These are phyloP conservation scores for Verticillium klebahnii DNA, from an alignment of 2,329 filamentous ascomycete genomes.

Conservation along the genomic window DNA sequence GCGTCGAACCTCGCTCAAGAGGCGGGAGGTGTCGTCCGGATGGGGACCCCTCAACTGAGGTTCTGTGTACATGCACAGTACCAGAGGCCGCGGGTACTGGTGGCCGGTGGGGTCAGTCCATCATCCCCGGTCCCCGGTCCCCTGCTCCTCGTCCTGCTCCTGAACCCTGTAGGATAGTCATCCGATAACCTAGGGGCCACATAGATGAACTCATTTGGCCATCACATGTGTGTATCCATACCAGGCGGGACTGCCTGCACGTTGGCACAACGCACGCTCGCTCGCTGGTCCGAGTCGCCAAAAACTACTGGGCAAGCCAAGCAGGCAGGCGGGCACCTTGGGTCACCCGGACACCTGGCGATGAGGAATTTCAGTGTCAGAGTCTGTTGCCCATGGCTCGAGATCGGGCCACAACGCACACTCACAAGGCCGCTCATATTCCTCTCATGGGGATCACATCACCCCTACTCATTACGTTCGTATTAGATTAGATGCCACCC, in stretches of 20 bases:
- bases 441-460: background rate
- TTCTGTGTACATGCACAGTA: too few relatives aligned
- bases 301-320: too few relatives aligned
- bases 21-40: background rate
- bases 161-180: background rate
- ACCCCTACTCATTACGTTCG: background rate
- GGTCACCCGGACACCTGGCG: too few relatives aligned
- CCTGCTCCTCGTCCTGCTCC: background rate
- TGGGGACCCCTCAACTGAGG: background rate
- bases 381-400: too few relatives aligned
- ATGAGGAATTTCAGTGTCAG: too few relatives aligned
- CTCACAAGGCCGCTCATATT: background rate
- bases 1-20: background rate
- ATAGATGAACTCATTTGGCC: background rate
- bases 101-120: background rate
- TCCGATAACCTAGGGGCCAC: background rate
- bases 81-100: background rate
- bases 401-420: background rate
- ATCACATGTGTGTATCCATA: background rate
- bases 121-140: background rate
- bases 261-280: background rate
- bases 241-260: background rate
- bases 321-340: too few relatives aligned
- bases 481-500: background rate
- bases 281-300: background rate